Evolutionary conservation across 1,284 basidiomycete species (phyloP).

Genomic region (Fomitopsis pinicola): DNA sequence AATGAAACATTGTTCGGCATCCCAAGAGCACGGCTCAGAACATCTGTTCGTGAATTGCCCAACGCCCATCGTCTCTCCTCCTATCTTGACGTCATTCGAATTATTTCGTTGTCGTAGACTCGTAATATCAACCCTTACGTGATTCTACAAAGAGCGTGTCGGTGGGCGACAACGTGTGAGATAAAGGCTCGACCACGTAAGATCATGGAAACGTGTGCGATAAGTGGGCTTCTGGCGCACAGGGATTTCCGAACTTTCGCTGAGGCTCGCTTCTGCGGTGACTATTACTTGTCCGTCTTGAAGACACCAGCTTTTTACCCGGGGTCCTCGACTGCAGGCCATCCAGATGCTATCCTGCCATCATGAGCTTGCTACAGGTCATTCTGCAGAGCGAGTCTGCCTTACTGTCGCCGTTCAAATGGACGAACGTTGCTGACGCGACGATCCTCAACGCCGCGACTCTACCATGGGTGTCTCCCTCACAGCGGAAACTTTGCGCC

Average conservation of each 20-base stretch:
- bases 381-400: background rate
- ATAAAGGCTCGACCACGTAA: background rate
- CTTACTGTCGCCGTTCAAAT: background rate
- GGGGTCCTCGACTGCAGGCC: background rate
- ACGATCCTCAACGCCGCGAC: background rate
- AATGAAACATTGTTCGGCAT: too few species aligned
- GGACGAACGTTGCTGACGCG: background rate
- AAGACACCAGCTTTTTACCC: background rate
- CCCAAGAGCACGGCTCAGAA: too few species aligned
- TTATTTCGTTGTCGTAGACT: background rate
- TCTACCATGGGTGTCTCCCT: background rate
- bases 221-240: background rate
- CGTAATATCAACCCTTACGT: too few species aligned
- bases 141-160: background rate
- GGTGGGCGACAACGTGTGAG: background rate
- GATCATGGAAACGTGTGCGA: background rate
- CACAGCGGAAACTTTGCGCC: background rate
- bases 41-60: too few species aligned
- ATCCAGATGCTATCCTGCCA: background rate
- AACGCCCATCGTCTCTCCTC: background rate
- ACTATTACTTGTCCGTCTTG: too few species aligned
- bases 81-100: slow-evolving; percentile 2
- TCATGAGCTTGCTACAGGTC: background rate
- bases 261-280: too few species aligned
- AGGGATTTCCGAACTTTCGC: background rate